Evolutionary conservation across 495 filamentous ascomycete species (phyloP), one percentile per base, ranked within the genome.

Genomic region (Aspergillus mulundensis): DNA sequence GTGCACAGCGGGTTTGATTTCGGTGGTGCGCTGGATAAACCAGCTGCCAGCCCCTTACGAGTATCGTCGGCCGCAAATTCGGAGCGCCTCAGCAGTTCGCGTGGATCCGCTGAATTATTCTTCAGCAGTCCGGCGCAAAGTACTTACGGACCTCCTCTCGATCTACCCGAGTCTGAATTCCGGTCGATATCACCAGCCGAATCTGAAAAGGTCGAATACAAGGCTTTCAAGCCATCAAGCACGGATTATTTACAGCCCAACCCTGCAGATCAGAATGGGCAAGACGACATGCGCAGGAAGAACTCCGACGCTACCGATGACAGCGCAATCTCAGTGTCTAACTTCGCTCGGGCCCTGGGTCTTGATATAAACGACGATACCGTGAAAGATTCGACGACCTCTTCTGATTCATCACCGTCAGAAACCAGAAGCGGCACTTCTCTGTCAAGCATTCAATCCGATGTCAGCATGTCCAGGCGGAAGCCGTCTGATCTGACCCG

Each of bases 401-500:
- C 88, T 5, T 85, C 84, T 39, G 81, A 79, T n/a, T 91, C 87
- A 7, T 79, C 75, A 1, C 81, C 75, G 20, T 89, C 86, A 18
- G 79, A 83, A 8, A 74, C 73, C 0, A 83, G 84, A 54, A 86
- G 84, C 67, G 77, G 84, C 2, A 92, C 87, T 61, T 90, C 89
- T 3, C 77, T 83, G 50, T 90, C 89, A 5, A 95, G 76, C 44
- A 66, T 76, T 16, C 74, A 70, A 14, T 78, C 75, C 6, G 72
- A 79, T 43, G 56, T 54, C n/a, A 71, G 70, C 50, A 43, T 67
- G 36, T 64, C 67, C 38, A 59, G 61, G 41, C 63, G 61, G 11
- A 74, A 74, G 43, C 59, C 66, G 3, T 61, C 65, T 0, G 70
- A 77, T 54, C 61, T 64, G 5, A 60, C 63, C 39, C 71, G 68